phyloP scores from a whole-genome alignment of 2,329 filamentous ascomycete species.

The Geoglossum cookeanum region DNA sequence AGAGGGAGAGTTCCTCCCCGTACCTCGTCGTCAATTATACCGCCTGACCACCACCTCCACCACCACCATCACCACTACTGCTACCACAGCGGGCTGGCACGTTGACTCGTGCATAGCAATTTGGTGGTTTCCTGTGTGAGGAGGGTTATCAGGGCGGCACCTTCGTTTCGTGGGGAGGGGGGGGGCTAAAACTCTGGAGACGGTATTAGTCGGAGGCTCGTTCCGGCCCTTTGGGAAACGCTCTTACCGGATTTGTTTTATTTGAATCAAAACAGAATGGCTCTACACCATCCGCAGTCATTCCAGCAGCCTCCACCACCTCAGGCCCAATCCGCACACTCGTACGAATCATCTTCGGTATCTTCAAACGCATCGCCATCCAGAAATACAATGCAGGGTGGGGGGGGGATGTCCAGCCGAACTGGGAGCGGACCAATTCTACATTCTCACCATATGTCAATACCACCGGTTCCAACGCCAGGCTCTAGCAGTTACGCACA shows the following conservation, averaged over 20 bases:
- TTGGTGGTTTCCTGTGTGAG: background rate
- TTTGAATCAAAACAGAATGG: background rate
- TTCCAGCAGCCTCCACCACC: slow-evolving; percentile 4
- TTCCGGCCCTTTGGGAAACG: background rate
- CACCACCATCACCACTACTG: too few relatives aligned
- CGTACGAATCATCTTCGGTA: slow-evolving; percentile 16
- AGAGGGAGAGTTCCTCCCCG: too few relatives aligned
- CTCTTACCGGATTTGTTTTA: background rate
- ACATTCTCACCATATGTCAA: slow-evolving; percentile 2
- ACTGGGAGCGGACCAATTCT: background rate
- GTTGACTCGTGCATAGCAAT: background rate
- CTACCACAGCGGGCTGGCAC: background rate
- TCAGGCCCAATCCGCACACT: background rate
- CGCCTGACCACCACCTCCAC: too few relatives aligned
- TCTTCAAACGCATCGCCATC: slow-evolving; percentile 17
- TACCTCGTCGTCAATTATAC: too few relatives aligned
- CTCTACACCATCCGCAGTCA: background rate
- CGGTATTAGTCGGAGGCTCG: background rate
- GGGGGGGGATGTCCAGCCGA: background rate
- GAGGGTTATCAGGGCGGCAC: background rate
- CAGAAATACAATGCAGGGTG: background rate
- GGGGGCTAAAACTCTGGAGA: background rate
- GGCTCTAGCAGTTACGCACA: slow-evolving; percentile 2
- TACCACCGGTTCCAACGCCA: background rate
- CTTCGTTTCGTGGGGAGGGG: background rate